Conservation (phyloP, 2,329 filamentous ascomycete species). For the Diplodia intermedia region DNA sequence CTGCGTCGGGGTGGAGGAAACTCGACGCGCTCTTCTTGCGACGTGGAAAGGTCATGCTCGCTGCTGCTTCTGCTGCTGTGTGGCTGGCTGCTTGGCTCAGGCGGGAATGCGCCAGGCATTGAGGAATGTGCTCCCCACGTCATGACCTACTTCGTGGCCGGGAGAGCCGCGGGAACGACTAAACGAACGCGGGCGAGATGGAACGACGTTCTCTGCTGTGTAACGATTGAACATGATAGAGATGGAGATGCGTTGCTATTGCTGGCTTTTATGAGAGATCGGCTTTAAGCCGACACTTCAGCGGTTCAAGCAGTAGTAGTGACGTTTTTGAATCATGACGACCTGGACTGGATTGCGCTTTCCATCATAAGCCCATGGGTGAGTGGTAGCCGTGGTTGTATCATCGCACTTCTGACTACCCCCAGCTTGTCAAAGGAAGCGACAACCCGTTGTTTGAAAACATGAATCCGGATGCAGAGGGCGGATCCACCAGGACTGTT, state of each 20-base stretch:
- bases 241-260: neutral
- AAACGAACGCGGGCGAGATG: neutral
- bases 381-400: neutral
- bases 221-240: neutral
- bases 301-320: neutral
- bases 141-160: neutral
- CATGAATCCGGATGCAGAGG: neutral
- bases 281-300: neutral
- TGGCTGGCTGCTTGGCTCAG: slow-evolving; percentile 13
- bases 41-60: neutral
- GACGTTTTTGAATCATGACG: neutral
- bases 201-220: neutral
- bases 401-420: neutral
- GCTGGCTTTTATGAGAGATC: neutral
- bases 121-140: slow-evolving; percentile 29
- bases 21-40: neutral
- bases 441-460: too few species aligned
- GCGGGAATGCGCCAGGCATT: slow-evolving; percentile 28
- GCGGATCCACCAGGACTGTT: neutral
- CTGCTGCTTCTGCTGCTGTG: slow-evolving; percentile 5
- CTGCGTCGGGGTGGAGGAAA: neutral
- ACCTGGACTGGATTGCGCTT: neutral
- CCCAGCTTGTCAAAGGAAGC: neutral
- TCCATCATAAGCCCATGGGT: neutral
- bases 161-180: neutral